Percentiles rank a stretch among this genome's conserved stretches.
These are phyloP conservation scores for Fraxinus floribunda DNA, from an alignment of 305 asterid species.

Conservation along the genomic window DNA sequence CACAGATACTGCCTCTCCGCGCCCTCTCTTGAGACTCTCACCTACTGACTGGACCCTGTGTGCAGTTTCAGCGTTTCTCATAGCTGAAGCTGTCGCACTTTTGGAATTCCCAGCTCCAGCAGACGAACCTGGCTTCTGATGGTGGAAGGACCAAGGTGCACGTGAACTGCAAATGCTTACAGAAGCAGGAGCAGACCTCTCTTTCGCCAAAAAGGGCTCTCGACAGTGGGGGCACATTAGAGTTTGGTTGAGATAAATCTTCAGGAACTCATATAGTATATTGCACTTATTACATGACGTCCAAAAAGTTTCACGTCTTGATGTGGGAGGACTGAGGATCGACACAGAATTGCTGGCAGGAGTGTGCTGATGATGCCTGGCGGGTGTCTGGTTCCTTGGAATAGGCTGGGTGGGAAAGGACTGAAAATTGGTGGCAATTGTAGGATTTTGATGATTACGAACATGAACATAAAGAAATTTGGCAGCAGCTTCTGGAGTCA, in stretches of 20 bases:
- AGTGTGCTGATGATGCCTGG: neutral
- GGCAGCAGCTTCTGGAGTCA: neutral
- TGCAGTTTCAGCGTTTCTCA: slow-evolving; percentile 18
- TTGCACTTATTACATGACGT: slow-evolving; percentile 39
- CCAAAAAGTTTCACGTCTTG: slow-evolving; percentile 40
- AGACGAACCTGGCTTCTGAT: slow-evolving; percentile 25
- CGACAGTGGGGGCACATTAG: slow-evolving; percentile 37
- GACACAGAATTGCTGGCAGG: neutral
- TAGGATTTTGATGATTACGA: slow-evolving; percentile 2
- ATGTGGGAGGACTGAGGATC: slow-evolving; percentile 13
- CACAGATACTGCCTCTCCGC: slow-evolving; percentile 6
- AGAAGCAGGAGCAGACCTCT: slow-evolving; percentile 35
- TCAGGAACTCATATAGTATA: slow-evolving; percentile 29
- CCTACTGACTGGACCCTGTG: slow-evolving; percentile 5
- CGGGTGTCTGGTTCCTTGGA: neutral
- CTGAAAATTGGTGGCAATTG: neutral
- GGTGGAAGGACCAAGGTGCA: neutral
- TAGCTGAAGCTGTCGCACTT: neutral
- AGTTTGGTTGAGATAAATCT: slow-evolving; percentile 26
- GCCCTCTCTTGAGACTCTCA: slow-evolving; percentile 28
- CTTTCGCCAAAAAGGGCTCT: slow-evolving; percentile 36
- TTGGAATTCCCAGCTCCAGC: slow-evolving; percentile 16
- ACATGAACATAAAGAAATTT: neutral
- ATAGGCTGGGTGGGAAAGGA: neutral
- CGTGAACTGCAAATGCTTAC: neutral